Percentiles rank a stretch among this genome's conserved stretches.
These are phyloP conservation scores for Phytophthora agathidicida DNA, from an alignment of 352 stramenopile genomes.

Conservation along the genomic window DNA sequence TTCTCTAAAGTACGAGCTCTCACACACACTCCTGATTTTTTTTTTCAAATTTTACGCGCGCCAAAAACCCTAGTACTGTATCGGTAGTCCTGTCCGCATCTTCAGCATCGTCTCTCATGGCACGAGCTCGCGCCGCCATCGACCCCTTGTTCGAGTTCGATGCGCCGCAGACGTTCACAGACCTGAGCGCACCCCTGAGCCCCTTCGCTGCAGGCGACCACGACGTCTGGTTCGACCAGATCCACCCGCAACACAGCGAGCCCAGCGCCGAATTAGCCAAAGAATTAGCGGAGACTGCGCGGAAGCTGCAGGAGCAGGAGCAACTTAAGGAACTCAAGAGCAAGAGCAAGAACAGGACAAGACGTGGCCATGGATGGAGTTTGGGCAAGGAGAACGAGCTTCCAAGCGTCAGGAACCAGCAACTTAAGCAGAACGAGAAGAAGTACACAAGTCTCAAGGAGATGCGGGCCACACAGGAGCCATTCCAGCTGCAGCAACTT, in stretches of 20 bases:
- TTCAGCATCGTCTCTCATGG: too few relatives aligned
- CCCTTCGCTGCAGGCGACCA: slow-evolving; percentile 26
- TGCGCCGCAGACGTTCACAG: slow-evolving; percentile 56
- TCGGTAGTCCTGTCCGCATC: slow-evolving; percentile 4
- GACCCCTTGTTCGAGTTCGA: slow-evolving; percentile 83
- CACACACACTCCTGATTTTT: too few relatives aligned
- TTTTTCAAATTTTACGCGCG: too few relatives aligned
- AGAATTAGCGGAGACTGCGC: slow-evolving; percentile 26
- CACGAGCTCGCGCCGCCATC: slow-evolving; percentile 20
- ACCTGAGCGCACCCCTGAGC: slow-evolving; percentile 47
- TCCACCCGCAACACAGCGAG: slow-evolving; percentile 61
- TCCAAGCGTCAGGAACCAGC: slow-evolving; percentile 15
- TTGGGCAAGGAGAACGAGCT: slow-evolving; percentile 46
- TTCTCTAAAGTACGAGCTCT: too few relatives aligned
- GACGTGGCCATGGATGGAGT: slow-evolving; percentile 1
- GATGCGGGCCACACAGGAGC: slow-evolving; percentile 21
- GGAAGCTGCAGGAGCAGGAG: slow-evolving; percentile 19
- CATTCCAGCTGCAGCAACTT: slow-evolving; percentile 23
- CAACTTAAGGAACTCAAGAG: slow-evolving; percentile 3
- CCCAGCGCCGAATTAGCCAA: slow-evolving; percentile 59
- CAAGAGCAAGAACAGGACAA: slow-evolving; percentile 2
- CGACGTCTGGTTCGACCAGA: slow-evolving; percentile 71
- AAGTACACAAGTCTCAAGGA: slow-evolving; percentile 31
- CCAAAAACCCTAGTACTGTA: too few relatives aligned
- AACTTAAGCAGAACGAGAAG: slow-evolving; percentile 3